Evolutionary conservation across 176 grass and related monocot species (phyloP).

Genomic region (Saccharum spontaneum): DNA sequence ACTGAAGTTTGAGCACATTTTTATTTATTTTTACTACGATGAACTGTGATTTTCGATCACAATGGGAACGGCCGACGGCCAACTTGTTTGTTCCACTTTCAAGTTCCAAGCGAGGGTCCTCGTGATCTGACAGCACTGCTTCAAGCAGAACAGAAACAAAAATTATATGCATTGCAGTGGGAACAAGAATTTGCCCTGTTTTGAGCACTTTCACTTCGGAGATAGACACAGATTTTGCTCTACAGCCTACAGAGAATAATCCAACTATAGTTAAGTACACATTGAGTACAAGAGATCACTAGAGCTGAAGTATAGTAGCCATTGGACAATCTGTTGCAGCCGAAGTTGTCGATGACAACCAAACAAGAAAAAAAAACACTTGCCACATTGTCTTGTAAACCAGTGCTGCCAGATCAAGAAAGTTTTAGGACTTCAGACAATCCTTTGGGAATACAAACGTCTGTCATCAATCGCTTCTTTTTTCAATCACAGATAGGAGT

Average conservation of each 20-base stretch:
- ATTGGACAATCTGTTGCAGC: neutral
- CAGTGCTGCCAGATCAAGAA: neutral
- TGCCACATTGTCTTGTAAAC: neutral
- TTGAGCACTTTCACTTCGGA: neutral
- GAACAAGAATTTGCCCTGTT: neutral
- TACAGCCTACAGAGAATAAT: neutral
- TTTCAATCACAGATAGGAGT: neutral
- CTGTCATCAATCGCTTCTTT: neutral
- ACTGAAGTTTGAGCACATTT: neutral
- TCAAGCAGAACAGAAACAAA: neutral
- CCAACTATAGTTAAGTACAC: neutral
- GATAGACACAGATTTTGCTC: neutral
- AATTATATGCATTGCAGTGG: neutral
- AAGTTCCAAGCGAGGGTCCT: neutral
- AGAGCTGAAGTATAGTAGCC: neutral
- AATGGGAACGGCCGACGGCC: no score
- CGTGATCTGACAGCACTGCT: neutral
- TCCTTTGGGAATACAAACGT: neutral
- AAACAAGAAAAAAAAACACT: neutral
- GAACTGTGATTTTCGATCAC: neutral
- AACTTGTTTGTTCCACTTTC: neutral
- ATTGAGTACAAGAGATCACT: neutral
- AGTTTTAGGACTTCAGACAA: neutral
- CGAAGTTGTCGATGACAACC: neutral
- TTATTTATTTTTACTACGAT: neutral